Conservation (phyloP, 257 asterid species). For the Solanum habrochaites region DNA sequence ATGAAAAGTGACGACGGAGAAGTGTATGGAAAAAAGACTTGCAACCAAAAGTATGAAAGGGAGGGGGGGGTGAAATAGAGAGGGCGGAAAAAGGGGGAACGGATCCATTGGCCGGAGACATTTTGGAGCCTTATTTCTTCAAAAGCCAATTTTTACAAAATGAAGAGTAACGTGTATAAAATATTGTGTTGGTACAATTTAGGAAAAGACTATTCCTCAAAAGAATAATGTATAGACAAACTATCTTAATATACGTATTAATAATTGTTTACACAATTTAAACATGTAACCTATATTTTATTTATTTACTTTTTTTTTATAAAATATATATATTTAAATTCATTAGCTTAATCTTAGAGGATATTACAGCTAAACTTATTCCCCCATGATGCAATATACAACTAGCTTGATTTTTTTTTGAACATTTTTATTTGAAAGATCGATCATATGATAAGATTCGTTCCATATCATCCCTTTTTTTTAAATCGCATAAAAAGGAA, state of each 20-base stretch:
- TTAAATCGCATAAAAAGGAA: not conserved
- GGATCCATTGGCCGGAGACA: too few species aligned
- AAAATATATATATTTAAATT: not conserved
- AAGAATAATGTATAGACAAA: not conserved
- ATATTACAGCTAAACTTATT: not conserved
- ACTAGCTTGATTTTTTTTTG: not conserved
- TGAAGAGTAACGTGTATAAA: not conserved
- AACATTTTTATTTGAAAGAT: not conserved
- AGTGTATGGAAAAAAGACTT: too few species aligned
- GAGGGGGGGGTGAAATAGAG: too few species aligned
- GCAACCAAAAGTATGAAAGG: too few species aligned
- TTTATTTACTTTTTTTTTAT: not conserved
- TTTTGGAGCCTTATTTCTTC: too few species aligned
- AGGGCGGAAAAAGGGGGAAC: too few species aligned
- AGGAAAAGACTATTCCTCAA: fast-evolving
- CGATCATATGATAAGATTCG: not conserved
- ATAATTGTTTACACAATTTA: too few species aligned
- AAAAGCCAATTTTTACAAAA: too few species aligned
- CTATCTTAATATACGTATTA: too few species aligned
- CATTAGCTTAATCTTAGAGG: not conserved
- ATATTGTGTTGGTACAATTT: not conserved
- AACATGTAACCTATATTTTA: not conserved
- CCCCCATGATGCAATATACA: not conserved
- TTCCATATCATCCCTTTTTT: not conserved
- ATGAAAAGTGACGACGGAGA: too few species aligned